A percentile compares a stretch with the other conserved stretches of the same genome.
Conservation (phyloP, 2,329 filamentous ascomycete genomes). For the Trichoderma oligosporum region DNA sequence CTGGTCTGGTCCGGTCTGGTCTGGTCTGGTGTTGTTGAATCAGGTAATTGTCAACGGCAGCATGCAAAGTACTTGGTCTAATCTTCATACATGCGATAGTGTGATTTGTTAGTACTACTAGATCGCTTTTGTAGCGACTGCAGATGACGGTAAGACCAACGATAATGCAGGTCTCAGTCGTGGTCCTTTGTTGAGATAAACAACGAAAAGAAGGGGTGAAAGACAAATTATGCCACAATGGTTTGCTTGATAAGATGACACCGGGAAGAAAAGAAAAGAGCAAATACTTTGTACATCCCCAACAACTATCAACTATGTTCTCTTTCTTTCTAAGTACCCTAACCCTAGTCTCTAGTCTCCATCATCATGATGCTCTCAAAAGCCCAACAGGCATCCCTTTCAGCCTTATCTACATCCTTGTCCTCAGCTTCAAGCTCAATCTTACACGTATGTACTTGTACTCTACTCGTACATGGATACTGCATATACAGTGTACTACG, state of each 20-base stretch:
- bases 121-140: too few species aligned
- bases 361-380: too few species aligned
- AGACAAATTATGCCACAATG: neutral
- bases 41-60: slow-evolving; percentile 3
- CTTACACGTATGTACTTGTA: neutral
- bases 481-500: neutral
- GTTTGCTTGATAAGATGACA: neutral
- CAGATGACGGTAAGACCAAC: neutral
- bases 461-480: neutral
- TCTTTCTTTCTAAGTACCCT: too few species aligned
- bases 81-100: neutral
- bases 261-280: neutral
- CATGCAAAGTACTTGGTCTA: too few species aligned
- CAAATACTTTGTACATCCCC: neutral
- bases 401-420: slow-evolving; percentile 18
- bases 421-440: slow-evolving; percentile 6
- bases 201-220: neutral
- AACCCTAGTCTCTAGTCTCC: too few species aligned
- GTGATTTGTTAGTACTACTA: neutral
- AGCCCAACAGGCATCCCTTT: slow-evolving; percentile 9
- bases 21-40: too few species aligned
- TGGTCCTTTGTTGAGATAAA: neutral
- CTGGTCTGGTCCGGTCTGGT: too few species aligned
- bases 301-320: too few species aligned
- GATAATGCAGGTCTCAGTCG: neutral